Evolutionary conservation across 1,139 yeast genomes (phyloP).

Genomic region (Saccharomyces pastorianus): DNA sequence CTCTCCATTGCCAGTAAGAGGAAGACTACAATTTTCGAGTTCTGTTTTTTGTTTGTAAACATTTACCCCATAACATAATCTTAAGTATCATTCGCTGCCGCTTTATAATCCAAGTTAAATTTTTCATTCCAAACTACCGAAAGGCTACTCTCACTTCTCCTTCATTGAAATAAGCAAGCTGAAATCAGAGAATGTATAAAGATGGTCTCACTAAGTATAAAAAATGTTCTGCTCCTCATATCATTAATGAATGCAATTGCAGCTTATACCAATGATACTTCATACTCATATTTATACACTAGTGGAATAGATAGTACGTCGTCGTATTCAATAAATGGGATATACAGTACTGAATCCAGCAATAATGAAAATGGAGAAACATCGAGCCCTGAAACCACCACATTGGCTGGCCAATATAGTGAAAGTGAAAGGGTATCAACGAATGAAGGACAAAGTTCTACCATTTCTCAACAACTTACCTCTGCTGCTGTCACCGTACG

Average conservation of each 20-base stretch:
- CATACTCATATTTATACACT: neutral
- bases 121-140: no score
- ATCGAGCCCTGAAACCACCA: neutral
- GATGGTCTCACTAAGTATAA: neutral
- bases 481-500: neutral
- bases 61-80: no score
- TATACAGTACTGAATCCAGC: neutral
- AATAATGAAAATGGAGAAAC: neutral
- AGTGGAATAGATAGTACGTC: neutral
- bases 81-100: no score
- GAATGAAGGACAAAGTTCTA: neutral
- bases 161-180: neutral
- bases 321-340: neutral
- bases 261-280: neutral
- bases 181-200: neutral
- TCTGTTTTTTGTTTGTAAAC: no score
- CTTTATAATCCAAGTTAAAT: no score
- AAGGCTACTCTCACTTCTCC: neutral
- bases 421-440: neutral
- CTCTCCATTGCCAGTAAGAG: no score
- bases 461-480: neutral
- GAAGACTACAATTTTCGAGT: no score
- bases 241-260: neutral
- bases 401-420: conserved; percentile 1
- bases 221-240: neutral